Percentiles rank a stretch among this genome's conserved stretches.
Evolutionary conservation across 129 eudicot species (phyloP).

Genomic region (Tagetes erecta): DNA sequence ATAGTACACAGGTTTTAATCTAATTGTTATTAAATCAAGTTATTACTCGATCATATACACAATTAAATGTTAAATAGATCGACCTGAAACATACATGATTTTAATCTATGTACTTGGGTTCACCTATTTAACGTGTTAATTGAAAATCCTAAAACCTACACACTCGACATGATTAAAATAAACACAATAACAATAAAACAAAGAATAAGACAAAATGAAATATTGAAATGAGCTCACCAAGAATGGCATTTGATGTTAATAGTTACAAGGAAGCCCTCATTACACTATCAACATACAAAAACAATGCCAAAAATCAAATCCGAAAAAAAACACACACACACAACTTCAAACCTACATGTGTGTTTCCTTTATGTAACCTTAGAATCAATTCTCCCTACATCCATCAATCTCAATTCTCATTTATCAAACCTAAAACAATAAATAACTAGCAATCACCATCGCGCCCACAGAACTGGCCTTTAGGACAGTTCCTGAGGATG

Average conservation of each 20-base stretch:
- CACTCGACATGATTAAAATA: too few relatives aligned
- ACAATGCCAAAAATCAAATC: slow-evolving; percentile 35
- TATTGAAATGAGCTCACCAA: slow-evolving; percentile 39
- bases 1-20: too few relatives aligned
- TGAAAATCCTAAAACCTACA: too few relatives aligned
- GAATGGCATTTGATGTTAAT: slow-evolving; percentile 34
- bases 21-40: too few relatives aligned
- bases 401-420: slow-evolving; percentile 23
- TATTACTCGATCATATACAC: too few relatives aligned
- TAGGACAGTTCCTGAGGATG: slow-evolving; percentile 16
- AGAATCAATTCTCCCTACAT: slow-evolving; percentile 2
- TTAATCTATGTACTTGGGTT: not conserved
- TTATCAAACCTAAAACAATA: slow-evolving; percentile 24
- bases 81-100: not conserved
- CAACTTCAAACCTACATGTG: slow-evolving; percentile 11
- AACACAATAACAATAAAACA: not conserved
- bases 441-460: slow-evolving; percentile 16
- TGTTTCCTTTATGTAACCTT: slow-evolving; percentile 33
- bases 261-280: slow-evolving; percentile 15
- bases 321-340: slow-evolving; percentile 13
- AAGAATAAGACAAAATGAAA: not conserved
- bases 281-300: slow-evolving; percentile 16
- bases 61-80: too few relatives aligned
- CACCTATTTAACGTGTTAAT: not conserved
- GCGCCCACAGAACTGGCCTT: slow-evolving; percentile 22